Conservation (phyloP, 1,284 basidiomycete species). For the Crepidotus sp. region DNA sequence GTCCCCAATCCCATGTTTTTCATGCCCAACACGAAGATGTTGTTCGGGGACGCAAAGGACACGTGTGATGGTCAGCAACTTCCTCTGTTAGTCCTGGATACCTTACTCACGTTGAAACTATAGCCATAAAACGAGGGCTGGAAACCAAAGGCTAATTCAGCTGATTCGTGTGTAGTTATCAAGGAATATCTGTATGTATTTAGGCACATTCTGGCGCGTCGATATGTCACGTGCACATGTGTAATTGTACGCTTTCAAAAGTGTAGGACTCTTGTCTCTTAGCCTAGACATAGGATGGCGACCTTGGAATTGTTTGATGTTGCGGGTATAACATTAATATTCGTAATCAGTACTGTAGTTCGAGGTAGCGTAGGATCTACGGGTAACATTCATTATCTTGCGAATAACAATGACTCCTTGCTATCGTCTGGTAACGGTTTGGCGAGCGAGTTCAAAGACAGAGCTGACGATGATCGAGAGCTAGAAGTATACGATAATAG, state of each 20-base stretch:
- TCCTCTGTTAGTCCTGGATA: not conserved
- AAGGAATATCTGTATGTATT: constrained; percentile 1
- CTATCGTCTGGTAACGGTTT: constrained; percentile 14
- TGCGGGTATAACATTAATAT: constrained; percentile 2
- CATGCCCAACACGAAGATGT: constrained; percentile 80
- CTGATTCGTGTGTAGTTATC: not conserved
- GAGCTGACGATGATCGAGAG: constrained; percentile 21
- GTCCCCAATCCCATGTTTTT: constrained; percentile 42
- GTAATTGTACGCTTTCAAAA: too few relatives aligned
- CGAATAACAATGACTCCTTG: constrained; percentile 18
- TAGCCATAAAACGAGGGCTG: constrained; percentile 51
- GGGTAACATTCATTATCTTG: constrained; percentile 13
- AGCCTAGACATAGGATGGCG: too few relatives aligned
- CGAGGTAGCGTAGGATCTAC: not conserved
- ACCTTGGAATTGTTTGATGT: not conserved
- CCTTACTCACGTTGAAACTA: not conserved
- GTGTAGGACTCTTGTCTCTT: too few relatives aligned
- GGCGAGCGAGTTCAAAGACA: constrained; percentile 17
- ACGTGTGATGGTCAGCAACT: constrained; percentile 64
- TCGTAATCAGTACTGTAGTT: not conserved
- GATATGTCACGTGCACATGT: not conserved
- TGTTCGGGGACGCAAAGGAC: constrained; percentile 83
- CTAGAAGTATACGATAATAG: constrained; percentile 18
- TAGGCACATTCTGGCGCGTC: constrained; percentile 1
- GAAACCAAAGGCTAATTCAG: constrained; percentile 28